phyloP scores from a whole-genome alignment of 768 basidiomycete genomes.

The Lentinula sp. region DNA sequence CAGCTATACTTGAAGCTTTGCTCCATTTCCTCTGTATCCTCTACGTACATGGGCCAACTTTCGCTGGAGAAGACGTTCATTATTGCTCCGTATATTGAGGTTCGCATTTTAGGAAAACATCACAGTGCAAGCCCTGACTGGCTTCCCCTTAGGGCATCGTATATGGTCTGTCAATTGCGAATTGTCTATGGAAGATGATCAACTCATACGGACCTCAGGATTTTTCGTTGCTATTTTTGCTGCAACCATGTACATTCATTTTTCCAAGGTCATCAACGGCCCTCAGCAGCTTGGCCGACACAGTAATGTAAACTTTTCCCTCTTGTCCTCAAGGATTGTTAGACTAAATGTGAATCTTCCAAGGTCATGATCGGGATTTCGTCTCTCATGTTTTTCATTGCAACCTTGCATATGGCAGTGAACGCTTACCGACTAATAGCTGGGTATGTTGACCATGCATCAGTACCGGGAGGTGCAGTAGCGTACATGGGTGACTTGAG shows the following conservation, averaged over 20 bases:
- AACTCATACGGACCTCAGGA: slow-evolving; percentile 1
- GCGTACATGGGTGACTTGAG: slow-evolving; percentile 11
- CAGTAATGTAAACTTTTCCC: neutral
- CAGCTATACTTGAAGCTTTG: neutral
- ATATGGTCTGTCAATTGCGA: neutral
- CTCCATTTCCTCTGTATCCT: neutral
- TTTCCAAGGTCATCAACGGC: neutral
- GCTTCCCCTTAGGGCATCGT: neutral
- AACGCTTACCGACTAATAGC: slow-evolving; percentile 11
- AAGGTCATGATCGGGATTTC: slow-evolving; percentile 14
- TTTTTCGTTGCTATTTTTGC: slow-evolving; percentile 10
- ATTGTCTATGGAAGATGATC: neutral
- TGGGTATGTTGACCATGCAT: slow-evolving; percentile 9
- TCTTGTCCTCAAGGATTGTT: neutral
- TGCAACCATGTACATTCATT: slow-evolving; percentile 9
- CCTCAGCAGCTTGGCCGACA: slow-evolving; percentile 3
- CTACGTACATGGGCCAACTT: slow-evolving; percentile 7
- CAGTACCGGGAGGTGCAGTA: slow-evolving; percentile 10
- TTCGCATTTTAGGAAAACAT: neutral
- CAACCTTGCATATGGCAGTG: slow-evolving; percentile 13
- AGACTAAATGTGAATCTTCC: neutral
- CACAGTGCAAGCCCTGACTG: neutral
- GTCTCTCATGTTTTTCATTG: slow-evolving; percentile 13
- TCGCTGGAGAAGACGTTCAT: slow-evolving; percentile 13
- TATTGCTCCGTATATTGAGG: slow-evolving; percentile 15